Evolutionary conservation across 352 stramenopile genomes (phyloP).

Genomic region (Phytophthora brassicae): DNA sequence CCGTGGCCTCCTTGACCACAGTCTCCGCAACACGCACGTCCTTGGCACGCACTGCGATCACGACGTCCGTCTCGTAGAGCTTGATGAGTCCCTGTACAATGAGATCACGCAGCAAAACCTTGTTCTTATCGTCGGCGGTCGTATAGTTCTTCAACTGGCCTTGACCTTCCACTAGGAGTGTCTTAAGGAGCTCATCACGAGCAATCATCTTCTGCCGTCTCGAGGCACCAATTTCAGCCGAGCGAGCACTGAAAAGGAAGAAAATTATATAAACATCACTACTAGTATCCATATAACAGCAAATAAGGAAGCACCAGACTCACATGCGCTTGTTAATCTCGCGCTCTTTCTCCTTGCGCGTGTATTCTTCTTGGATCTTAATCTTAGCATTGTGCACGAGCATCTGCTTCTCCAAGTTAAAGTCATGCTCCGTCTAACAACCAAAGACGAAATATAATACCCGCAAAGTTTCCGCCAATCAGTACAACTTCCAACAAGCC

Average conservation of each 20-base stretch:
- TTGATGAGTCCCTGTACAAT: slow-evolving; percentile 99
- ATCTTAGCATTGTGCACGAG: slow-evolving; percentile 98
- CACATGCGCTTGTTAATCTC: slow-evolving; percentile 94
- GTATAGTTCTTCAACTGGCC: slow-evolving; percentile 48
- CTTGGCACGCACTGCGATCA: slow-evolving; percentile 89
- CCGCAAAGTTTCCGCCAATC: too few relatives aligned
- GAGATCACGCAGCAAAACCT: slow-evolving; percentile 93
- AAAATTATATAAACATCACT: not conserved
- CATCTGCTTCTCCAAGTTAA: slow-evolving; percentile 99
- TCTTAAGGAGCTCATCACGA: slow-evolving; percentile 89
- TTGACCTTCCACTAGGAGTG: slow-evolving; percentile 73
- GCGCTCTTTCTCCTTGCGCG: slow-evolving; percentile 97
- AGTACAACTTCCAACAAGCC: too few relatives aligned
- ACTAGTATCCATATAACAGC: not conserved
- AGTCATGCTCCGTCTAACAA: slow-evolving; percentile 96
- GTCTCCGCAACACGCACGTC: slow-evolving; percentile 90
- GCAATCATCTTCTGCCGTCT: slow-evolving; percentile 97
- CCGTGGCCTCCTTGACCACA: slow-evolving; percentile 83
- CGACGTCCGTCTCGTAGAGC: slow-evolving; percentile 95
- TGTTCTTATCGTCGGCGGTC: slow-evolving; percentile 89
- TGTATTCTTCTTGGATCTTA: slow-evolving; percentile 97
- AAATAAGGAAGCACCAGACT: slow-evolving; percentile 9
- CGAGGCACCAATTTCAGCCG: slow-evolving; percentile 93
- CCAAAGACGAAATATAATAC: not conserved
- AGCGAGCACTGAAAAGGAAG: slow-evolving; percentile 87